Conservation (phyloP, 1,284 basidiomycete genomes). For the Papiliotrema nemorosa region DNA sequence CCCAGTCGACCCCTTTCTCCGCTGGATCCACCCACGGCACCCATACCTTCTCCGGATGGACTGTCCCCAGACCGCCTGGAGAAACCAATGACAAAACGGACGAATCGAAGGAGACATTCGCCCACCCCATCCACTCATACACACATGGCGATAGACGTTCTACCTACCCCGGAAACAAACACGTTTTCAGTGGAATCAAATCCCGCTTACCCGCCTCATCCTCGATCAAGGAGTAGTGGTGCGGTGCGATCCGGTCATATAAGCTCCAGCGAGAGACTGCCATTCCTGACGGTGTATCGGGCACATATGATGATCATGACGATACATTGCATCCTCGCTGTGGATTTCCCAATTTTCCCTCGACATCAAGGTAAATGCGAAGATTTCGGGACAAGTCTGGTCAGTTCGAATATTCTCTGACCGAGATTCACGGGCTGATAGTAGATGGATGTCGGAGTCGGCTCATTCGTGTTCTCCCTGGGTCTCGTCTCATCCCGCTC, state of each 20-base stretch:
- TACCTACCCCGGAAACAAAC: conserved; percentile 21
- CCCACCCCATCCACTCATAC: conserved; percentile 25
- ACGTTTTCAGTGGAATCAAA: not conserved
- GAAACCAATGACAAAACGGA: not conserved
- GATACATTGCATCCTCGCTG: conserved; percentile 83
- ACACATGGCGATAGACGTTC: conserved; percentile 24
- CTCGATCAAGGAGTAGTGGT: not conserved
- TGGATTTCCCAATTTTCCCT: conserved; percentile 92
- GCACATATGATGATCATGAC: conserved; percentile 97
- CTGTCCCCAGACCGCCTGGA: not conserved
- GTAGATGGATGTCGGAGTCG: conserved; percentile 97
- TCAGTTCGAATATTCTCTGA: conserved; percentile 49
- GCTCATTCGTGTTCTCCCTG: conserved; percentile 76
- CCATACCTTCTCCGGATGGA: not conserved
- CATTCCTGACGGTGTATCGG: conserved; percentile 80
- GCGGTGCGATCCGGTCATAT: not conserved
- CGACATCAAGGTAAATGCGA: conserved; percentile 87
- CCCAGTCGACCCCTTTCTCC: conserved; percentile 2
- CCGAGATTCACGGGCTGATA: not conserved
- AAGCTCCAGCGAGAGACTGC: conserved; percentile 13
- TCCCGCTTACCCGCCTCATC: not conserved
- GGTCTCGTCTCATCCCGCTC: conserved; percentile 74
- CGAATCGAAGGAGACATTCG: conserved; percentile 18
- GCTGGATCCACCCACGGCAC: not conserved
- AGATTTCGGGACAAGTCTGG: conserved; percentile 86